Base-by-base conservation (phyloP, 257 asterid genomes). In the Penstemon eatonii region DNA sequence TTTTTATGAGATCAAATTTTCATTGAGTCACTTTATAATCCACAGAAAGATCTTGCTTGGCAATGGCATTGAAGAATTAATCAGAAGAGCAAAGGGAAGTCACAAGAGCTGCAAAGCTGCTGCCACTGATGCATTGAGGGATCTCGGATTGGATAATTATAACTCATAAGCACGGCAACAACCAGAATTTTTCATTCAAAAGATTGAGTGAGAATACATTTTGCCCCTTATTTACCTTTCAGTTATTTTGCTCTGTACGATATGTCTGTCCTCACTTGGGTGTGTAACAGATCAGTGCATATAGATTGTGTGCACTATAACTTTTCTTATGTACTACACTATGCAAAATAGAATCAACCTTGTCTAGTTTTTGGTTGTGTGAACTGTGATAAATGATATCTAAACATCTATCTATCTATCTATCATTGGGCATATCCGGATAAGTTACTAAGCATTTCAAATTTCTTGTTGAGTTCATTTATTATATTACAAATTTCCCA, bases 51-150 rank as follows among this genome's bases (percentile, higher is more conserved):
- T 92, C 77, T 67, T 92, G 76, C 91, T 87, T 2, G 80, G 75
- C 46, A 84, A 81, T 57, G 98, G 96, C 37, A 83, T 89, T 10
- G 96, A 92, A 86, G 81, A 86, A 75, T 70, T 86, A 56, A 84
- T 87, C 56, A 80, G 96, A 75, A 85, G 63, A 73, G 92, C 94
- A 1, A 87, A 88, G 80, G 84, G 79, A 72, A 85, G 63, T 73
- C 95, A 90, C 76, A 87, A 72, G 78, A 78, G 80, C 79, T 90
- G 99, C 88, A 90, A 84, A 77, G 88, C 73, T 55, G 97, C 97
- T 15, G 97, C 97, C 56, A 84, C 95, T 18, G 95, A 88, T 80
- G 96, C 98, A 3, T 77, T 90, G 4, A 68, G 97, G 80, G 98
- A 92, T 79, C 77, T 92, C 41, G 98, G 96, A 60, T 46, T 88